Evolutionary conservation across 768 basidiomycete genomes (phyloP), one percentile per base, ranked within the genome.

Genomic region (Leccinellum rugosiceps): DNA sequence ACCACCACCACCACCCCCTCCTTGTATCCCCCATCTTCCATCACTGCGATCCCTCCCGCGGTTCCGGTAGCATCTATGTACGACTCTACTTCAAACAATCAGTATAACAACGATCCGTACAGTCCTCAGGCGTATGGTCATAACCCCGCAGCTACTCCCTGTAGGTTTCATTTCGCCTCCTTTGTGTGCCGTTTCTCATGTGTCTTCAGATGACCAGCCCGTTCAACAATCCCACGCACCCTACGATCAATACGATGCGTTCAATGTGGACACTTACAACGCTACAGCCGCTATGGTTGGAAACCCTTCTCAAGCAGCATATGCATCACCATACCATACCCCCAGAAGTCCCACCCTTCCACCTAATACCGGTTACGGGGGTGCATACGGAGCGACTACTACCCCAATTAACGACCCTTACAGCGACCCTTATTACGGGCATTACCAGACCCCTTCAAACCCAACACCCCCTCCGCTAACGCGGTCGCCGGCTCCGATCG

Each of bases 331-430:
- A 26, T 56, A 64, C 32, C 55, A 50, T 46, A 3, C 58, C 23
- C 28, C 61, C 17, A 57, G 62, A 45, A 46, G 64, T n/a, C 58
- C 69, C 23, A 53, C 63, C 32, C 52, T 58, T 21, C 64, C 62
- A n/a, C 72, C 74, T 28, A 79, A 83, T 31, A 80, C 78, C n/a
- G 78, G 73, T 54, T 84, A 88, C 68, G 84, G 83, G 19, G 78
- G 78, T 53, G 79, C 80, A 8, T 88, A 88, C 55, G 83, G 80
- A 4, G 64, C 65, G 26, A 82, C 80, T 3, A 72, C 77, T 3
- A 62, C 78, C n/a, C 72, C 69, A n/a, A 66, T 73, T 19, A 68
- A 75, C 6, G 65, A 66, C 15, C 56, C 63, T 28, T 70, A 70
- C 43, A 45, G 25, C 21, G 68, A 69, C 34, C 67, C 71, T 43